These are phyloP conservation scores for Candida nitratophila DNA, from an alignment of 805 yeast species.

Conservation along the genomic window DNA sequence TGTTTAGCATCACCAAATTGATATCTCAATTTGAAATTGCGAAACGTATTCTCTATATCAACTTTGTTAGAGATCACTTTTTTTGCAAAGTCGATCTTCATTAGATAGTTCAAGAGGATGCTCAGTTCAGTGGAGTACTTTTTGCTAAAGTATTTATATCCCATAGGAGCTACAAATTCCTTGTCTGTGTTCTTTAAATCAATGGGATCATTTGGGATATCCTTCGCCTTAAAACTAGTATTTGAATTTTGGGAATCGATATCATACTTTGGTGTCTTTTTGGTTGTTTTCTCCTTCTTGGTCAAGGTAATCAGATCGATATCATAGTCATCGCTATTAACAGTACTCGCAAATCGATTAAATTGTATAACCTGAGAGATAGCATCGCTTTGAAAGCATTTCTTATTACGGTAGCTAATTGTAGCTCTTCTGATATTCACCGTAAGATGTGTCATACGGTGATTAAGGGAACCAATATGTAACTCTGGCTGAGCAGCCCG, in stretches of 20 bases:
- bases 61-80: not conserved
- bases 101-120: not conserved
- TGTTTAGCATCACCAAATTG: not conserved
- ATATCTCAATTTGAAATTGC: not conserved
- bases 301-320: conserved; percentile 3
- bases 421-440: not conserved
- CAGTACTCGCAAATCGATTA: not conserved
- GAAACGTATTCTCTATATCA: not conserved
- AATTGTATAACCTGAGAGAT: too few relatives aligned
- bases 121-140: conserved; percentile 1
- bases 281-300: conserved; percentile 2
- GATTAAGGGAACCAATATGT: too few relatives aligned
- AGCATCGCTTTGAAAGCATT: too few relatives aligned
- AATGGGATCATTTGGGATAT: not conserved
- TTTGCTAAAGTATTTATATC: not conserved
- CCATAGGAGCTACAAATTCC: not conserved
- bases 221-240: too few relatives aligned
- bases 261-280: too few relatives aligned
- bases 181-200: not conserved
- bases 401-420: too few relatives aligned
- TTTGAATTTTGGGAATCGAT: too few relatives aligned
- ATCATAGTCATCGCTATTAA: not conserved
- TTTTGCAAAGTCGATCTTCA: not conserved
- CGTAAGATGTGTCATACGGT: too few relatives aligned
- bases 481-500: too few relatives aligned